These are phyloP conservation scores for Cercospora sp. DNA, from an alignment of 2,329 filamentous ascomycete species.

Conservation along the genomic window DNA sequence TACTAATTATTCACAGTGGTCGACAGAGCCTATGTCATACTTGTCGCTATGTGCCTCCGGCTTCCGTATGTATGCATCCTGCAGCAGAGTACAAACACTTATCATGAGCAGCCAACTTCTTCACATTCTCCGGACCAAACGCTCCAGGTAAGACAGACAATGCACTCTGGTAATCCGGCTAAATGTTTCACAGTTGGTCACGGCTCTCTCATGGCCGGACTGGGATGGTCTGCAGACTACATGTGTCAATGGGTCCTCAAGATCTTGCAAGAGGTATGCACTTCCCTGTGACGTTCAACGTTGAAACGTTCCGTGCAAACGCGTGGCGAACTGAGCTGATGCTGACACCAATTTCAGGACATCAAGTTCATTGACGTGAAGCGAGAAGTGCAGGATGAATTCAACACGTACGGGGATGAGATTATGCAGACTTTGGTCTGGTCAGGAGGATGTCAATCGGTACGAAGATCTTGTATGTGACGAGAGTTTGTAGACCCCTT, in stretches of 20 bases:
- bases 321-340: background rate
- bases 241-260: conserved; percentile 37
- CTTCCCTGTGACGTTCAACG: background rate
- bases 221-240: conserved; percentile 33
- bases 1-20: conserved; percentile 21
- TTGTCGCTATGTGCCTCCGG: conserved; percentile 31
- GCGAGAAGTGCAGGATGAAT: conserved; percentile 34
- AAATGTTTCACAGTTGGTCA: conserved; percentile 24
- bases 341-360: conserved; percentile 11
- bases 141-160: conserved; percentile 20
- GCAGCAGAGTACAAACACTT: background rate
- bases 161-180: background rate
- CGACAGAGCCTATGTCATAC: conserved; percentile 31
- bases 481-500: background rate
- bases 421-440: conserved; percentile 38
- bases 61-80: conserved; percentile 24
- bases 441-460: conserved; percentile 35
- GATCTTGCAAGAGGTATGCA: conserved; percentile 29
- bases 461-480: background rate
- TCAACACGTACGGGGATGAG: conserved; percentile 35
- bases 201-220: conserved; percentile 32
- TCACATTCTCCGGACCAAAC: conserved; percentile 33
- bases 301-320: background rate
- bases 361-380: conserved; percentile 34
- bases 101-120: conserved; percentile 26